Percentiles rank a stretch among this genome's conserved stretches.
Evolutionary conservation across 345 rosid species (phyloP).

Genomic region (Euphorbia tirucalli): DNA sequence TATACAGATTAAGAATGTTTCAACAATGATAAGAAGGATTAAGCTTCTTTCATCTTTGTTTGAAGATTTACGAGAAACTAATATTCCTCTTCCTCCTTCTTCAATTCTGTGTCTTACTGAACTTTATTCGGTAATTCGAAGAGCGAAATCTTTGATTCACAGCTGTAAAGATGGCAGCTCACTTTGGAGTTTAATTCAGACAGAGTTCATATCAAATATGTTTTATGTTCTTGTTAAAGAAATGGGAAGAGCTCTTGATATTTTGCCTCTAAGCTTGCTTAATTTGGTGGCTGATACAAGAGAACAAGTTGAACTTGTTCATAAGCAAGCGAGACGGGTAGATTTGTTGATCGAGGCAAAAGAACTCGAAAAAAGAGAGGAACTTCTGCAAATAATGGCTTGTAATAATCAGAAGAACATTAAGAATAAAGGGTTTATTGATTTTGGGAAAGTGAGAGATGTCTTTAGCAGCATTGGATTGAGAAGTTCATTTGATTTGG

Average conservation of each 20-base stretch:
- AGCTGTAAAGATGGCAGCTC: conserved; percentile 51
- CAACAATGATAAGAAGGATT: conserved; percentile 55
- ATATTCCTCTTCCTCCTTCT: conserved; percentile 47
- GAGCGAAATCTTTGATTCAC: conserved; percentile 44
- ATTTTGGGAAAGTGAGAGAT: conserved; percentile 32
- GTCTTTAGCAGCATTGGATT: conserved; percentile 47
- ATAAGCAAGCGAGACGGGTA: conserved; percentile 52
- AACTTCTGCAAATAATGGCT: conserved; percentile 44
- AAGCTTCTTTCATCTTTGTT: conserved; percentile 53
- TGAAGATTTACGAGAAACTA: conserved; percentile 50
- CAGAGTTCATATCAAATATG: conserved; percentile 42
- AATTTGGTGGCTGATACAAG: conserved; percentile 40
- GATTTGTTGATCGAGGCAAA: conserved; percentile 42
- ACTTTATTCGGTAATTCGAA: conserved; percentile 48
- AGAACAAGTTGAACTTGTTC: conserved; percentile 69
- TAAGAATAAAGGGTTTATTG: conserved; percentile 35
- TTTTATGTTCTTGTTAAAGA: conserved; percentile 55
- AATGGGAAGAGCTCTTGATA: conserved; percentile 64
- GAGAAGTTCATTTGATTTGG: conserved; percentile 41
- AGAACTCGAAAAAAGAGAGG: conserved; percentile 46
- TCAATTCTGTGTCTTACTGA: conserved; percentile 55
- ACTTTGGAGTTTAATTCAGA: conserved; percentile 48
- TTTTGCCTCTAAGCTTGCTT: conserved; percentile 59
- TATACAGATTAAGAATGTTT: conserved; percentile 43
- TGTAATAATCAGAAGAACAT: conserved; percentile 39